These are phyloP conservation scores for Parastagonospora nodorum DNA, from an alignment of 2,329 filamentous ascomycete genomes.

Conservation along the genomic window DNA sequence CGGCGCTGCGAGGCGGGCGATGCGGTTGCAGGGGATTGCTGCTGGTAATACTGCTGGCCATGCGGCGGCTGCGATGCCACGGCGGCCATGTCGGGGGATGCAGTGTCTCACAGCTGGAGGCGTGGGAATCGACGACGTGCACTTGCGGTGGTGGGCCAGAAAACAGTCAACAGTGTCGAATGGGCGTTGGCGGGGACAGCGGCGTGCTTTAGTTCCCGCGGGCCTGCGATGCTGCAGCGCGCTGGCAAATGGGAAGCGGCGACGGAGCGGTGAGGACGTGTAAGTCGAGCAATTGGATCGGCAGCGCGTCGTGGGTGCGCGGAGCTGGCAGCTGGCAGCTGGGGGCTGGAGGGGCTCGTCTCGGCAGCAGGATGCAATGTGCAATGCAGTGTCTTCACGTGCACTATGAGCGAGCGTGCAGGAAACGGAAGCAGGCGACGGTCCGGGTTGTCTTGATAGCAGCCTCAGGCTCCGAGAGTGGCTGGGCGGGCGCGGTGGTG, in stretches of 20 bases:
- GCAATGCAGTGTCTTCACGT: background rate
- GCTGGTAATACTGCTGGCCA: slow-evolving; percentile 42
- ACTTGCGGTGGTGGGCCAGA: slow-evolving; percentile 3
- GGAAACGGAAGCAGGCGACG: background rate
- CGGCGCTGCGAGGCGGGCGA: slow-evolving; percentile 46
- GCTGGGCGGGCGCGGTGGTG: background rate
- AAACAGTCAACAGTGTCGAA: slow-evolving; percentile 20
- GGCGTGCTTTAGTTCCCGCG: slow-evolving; percentile 15
- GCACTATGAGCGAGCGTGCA: slow-evolving; percentile 6
- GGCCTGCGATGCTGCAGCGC: slow-evolving; percentile 12
- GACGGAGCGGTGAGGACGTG: slow-evolving; percentile 10
- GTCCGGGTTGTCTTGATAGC: slow-evolving; percentile 1
- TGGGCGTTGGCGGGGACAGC: slow-evolving; percentile 19
- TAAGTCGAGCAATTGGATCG: slow-evolving; percentile 5
- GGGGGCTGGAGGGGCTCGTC: background rate
- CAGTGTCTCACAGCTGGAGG: slow-evolving; percentile 8
- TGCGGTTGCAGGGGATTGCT: slow-evolving; percentile 33
- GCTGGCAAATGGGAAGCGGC: slow-evolving; percentile 7
- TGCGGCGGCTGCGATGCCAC: slow-evolving; percentile 43
- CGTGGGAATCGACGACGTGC: background rate
- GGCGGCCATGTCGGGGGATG: slow-evolving; percentile 40
- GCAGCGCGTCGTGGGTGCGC: slow-evolving; percentile 1
- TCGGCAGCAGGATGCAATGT: no score
- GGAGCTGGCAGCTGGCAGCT: slow-evolving; percentile 1
- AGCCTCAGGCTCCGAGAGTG: slow-evolving; percentile 1